Evolutionary conservation across 768 basidiomycete species (phyloP), one percentile per base, ranked within the genome.

Genomic region (Rubroboletus pulcherrimus): DNA sequence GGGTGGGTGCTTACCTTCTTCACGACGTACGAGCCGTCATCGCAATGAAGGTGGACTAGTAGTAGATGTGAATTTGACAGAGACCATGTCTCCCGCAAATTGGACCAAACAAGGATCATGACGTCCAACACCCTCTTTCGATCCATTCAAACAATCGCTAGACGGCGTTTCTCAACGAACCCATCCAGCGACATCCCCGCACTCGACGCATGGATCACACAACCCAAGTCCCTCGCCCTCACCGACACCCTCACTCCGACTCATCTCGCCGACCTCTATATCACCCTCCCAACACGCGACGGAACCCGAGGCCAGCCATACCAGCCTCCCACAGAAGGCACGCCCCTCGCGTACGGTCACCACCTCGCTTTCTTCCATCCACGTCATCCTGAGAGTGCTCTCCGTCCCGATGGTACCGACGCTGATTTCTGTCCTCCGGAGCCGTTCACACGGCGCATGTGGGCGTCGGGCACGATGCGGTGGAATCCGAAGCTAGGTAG

Each of bases 381-480:
- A 4, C 79, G 82, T 33, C 78, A 77, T 35, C 80, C 87, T 0
- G 86, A 88, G 64, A 48, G 65, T 12, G 65, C 68, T 19, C 75
- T 91, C 38, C 78, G 84, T 12, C 61, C 74, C n/a, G 89, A 91
- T 62, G 88, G 87, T 15, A 90, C 88, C 12, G 88, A 89, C 50
- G 76, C 79, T 1, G 82, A 85, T 46, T 84, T 88, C 50, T 84
- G 84, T 60, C 87, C 89, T 2, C 89, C 89, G 0, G 74, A 78
- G 48, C 88, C 88, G 3, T 90, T 88, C 71, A 80, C 82, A 29
- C 77, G 84, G 54, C 75, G 89, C n/a, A 91, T 91, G 89, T 91
- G 89, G 88, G 87, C 86, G 3, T 79, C 85, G 21, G 89, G 89
- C 4, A 78, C 71, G 62, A 83, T 91, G 66, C 73, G 70, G 29